Percentiles rank a stretch among this genome's conserved stretches.
phyloP scores from a whole-genome alignment of 441 rosid genomes.

The Populus hybrid region DNA sequence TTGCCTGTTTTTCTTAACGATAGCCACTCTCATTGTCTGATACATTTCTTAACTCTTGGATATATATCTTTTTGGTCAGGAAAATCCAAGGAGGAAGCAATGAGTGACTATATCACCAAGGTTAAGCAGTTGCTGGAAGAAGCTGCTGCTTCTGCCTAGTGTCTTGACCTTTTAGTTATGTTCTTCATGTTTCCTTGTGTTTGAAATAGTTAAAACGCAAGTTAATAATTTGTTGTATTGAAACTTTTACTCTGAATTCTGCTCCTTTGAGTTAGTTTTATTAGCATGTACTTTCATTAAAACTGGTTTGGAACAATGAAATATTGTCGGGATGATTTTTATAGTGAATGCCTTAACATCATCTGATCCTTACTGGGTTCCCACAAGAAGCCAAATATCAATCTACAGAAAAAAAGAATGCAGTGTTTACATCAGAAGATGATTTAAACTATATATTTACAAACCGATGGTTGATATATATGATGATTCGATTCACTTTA shows the following conservation, averaged over 20 bases:
- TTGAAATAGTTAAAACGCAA: conserved; percentile 1
- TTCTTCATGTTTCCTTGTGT: background rate
- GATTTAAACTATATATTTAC: too few relatives aligned
- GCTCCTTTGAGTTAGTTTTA: too few relatives aligned
- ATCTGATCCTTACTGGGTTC: too few relatives aligned
- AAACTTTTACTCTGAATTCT: background rate
- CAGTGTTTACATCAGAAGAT: too few relatives aligned
- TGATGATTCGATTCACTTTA: too few relatives aligned
- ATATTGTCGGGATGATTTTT: too few relatives aligned
- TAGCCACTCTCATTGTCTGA: background rate
- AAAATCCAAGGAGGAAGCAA: conserved; percentile 81
- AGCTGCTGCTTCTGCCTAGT: conserved; percentile 27
- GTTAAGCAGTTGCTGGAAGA: conserved; percentile 67
- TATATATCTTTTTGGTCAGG: conserved; percentile 32
- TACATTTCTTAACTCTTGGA: background rate
- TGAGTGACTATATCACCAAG: conserved; percentile 80
- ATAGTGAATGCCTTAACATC: too few relatives aligned
- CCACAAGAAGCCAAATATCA: background rate
- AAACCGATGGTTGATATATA: too few relatives aligned
- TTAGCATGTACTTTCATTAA: too few relatives aligned
- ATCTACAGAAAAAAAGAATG: too few relatives aligned
- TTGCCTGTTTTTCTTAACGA: background rate
- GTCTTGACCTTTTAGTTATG: background rate
- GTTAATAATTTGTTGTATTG: conserved; percentile 11
- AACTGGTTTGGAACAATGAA: too few relatives aligned